Evolutionary conservation across 768 basidiomycete genomes (phyloP).

Genomic region (Lanmaoa rubissima): DNA sequence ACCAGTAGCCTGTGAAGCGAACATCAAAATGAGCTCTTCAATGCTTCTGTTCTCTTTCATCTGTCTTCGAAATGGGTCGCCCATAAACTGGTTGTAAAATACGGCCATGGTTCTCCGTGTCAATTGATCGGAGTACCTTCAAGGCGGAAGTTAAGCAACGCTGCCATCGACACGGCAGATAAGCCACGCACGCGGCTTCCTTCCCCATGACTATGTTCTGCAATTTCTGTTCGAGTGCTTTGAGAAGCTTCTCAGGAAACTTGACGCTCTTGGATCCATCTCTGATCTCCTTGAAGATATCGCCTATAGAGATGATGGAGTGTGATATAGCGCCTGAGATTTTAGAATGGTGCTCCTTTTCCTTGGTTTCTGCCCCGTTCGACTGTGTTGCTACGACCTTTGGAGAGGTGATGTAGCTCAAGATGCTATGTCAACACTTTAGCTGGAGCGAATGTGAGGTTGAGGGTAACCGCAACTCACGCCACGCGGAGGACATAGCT

Average conservation of each 20-base stretch:
- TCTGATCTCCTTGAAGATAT: conserved; percentile 75
- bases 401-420: conserved; percentile 68
- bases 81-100: conserved; percentile 88
- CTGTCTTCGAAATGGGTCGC: conserved; percentile 80
- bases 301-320: conserved; percentile 61
- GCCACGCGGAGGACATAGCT: conserved; percentile 84
- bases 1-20: conserved; percentile 86
- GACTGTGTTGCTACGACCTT: conserved; percentile 40
- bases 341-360: conserved; percentile 66
- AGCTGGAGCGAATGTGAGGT: conserved; percentile 5
- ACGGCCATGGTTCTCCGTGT: conserved; percentile 88
- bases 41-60: conserved; percentile 97
- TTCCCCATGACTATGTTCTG: conserved; percentile 93
- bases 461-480: conserved; percentile 45
- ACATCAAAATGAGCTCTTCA: conserved; percentile 95
- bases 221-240: conserved; percentile 84
- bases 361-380: conserved; percentile 42
- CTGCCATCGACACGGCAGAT: neutral
- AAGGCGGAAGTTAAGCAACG: conserved; percentile 1
- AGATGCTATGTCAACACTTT: conserved; percentile 45
- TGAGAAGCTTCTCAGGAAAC: conserved; percentile 92
- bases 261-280: conserved; percentile 84
- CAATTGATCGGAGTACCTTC: conserved; percentile 85
- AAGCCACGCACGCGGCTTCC: conserved; percentile 71
- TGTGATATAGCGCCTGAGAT: conserved; percentile 60